Percentiles rank a stretch among this genome's conserved stretches.
These are phyloP conservation scores for Chrysanthemum makinoi DNA, from an alignment of 129 eudicot species.

Conservation along the genomic window DNA sequence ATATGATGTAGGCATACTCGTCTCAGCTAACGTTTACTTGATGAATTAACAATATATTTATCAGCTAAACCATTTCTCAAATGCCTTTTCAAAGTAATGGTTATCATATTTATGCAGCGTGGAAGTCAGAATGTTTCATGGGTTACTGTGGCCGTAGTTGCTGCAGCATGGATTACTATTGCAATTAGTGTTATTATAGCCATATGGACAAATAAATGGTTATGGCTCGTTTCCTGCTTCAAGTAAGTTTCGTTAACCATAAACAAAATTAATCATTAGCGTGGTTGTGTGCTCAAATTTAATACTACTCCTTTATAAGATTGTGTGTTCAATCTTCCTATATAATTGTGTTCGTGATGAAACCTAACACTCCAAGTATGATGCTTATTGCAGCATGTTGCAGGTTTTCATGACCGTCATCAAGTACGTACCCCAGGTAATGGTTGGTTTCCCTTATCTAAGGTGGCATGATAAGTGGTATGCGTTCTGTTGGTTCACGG, in stretches of 20 bases:
- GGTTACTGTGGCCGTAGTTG: slow-evolving; percentile 38
- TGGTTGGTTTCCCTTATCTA: neutral
- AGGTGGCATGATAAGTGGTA: no score
- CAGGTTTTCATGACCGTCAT: slow-evolving; percentile 69
- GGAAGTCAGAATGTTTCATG: slow-evolving; percentile 64
- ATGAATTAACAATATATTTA: no score
- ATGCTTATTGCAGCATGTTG: slow-evolving; percentile 47
- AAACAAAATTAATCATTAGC: neutral
- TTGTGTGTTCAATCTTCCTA: neutral
- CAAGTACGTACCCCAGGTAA: slow-evolving; percentile 82
- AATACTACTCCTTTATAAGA: neutral
- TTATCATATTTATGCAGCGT: slow-evolving; percentile 39
- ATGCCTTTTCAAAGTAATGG: neutral
- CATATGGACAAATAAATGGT: slow-evolving; percentile 60
- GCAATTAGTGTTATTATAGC: slow-evolving; percentile 57
- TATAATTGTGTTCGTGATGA: neutral
- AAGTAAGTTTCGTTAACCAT: slow-evolving; percentile 40
- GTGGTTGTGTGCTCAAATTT: neutral
- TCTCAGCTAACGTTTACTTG: neutral
- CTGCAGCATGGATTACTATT: slow-evolving; percentile 51
- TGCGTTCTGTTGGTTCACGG: no score
- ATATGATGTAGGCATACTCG: slow-evolving; percentile 49
- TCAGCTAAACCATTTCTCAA: no score
- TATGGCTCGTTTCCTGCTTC: slow-evolving; percentile 72
- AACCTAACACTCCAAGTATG: slow-evolving; percentile 1